These are phyloP conservation scores for Jatropha podagrica DNA, from an alignment of 441 rosid genomes.

Conservation along the genomic window DNA sequence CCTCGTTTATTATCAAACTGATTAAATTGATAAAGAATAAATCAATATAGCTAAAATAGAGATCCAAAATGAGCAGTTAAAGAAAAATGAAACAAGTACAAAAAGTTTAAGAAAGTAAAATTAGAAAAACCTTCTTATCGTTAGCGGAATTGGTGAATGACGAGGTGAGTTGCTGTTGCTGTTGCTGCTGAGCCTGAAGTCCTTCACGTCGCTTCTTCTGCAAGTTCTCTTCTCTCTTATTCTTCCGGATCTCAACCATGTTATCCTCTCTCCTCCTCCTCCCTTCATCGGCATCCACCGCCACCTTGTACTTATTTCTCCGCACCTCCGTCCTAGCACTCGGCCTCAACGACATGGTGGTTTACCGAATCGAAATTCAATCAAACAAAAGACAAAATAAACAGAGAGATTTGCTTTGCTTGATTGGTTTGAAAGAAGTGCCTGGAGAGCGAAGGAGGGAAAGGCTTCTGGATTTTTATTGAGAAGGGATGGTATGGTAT, in stretches of 20 bases:
- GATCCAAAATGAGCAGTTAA: background rate
- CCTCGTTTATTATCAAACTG: background rate
- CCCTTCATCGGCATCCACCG: constrained; percentile 85
- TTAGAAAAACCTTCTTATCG: constrained; percentile 49
- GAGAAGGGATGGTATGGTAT: background rate
- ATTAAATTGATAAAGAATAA: background rate
- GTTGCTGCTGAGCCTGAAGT: constrained; percentile 42
- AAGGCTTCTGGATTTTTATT: constrained; percentile 28
- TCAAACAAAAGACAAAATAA: background rate
- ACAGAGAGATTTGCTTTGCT: background rate
- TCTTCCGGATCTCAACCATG: constrained; percentile 91
- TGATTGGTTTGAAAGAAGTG: constrained; percentile 5
- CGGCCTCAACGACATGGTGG: constrained; percentile 76
- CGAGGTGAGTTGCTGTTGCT: constrained; percentile 24
- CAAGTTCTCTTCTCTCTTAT: constrained; percentile 71
- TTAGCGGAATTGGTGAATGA: constrained; percentile 39
- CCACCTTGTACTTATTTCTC: constrained; percentile 75
- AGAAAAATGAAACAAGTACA: background rate
- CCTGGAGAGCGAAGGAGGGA: background rate
- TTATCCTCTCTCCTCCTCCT: constrained; percentile 76
- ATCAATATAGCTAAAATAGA: background rate
- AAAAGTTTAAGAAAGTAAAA: background rate
- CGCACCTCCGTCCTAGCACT: constrained; percentile 67
- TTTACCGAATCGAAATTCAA: background rate
- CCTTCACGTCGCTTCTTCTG: constrained; percentile 86